These are phyloP conservation scores for Kwoniella shivajii DNA, from an alignment of 1,284 basidiomycete species.

Conservation along the genomic window DNA sequence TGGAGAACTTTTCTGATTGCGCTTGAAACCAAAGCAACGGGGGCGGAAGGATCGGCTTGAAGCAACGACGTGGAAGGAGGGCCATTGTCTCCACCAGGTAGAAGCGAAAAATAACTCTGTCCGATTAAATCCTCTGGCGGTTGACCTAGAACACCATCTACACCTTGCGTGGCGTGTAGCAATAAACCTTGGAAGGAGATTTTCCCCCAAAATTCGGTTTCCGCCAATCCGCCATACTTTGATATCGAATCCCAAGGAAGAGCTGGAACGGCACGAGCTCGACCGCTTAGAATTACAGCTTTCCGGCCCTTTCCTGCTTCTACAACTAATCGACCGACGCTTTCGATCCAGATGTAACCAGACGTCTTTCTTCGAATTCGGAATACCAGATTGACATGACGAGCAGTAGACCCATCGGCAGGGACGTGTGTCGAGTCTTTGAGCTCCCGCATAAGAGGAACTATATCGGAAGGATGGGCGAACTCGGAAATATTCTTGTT, in stretches of 20 bases:
- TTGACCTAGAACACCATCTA: conserved; percentile 38
- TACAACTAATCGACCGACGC: conserved; percentile 77
- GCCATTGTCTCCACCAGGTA: conserved; percentile 42
- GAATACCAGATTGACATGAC: conserved; percentile 73
- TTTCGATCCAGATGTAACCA: conserved; percentile 81
- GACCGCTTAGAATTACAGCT: conserved; percentile 78
- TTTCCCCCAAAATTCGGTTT: conserved; percentile 47
- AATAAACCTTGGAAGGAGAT: conserved; percentile 49
- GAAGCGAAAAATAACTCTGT: conserved; percentile 44
- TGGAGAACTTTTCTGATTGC: conserved; percentile 27
- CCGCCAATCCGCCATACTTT: conserved; percentile 58
- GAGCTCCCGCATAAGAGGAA: conserved; percentile 87
- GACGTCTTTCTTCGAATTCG: conserved; percentile 68
- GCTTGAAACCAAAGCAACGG: conserved; percentile 29
- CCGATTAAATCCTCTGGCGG: conserved; percentile 43
- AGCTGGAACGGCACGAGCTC: conserved; percentile 67
- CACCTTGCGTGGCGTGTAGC: conserved; percentile 39
- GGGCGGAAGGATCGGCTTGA: conserved; percentile 29
- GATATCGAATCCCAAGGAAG: conserved; percentile 65
- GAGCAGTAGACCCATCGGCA: conserved; percentile 38
- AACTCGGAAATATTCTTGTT: conserved; percentile 74
- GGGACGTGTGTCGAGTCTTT: conserved; percentile 68
- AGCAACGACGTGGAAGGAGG: conserved; percentile 21
- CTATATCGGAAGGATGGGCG: conserved; percentile 85
- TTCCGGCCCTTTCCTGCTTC: conserved; percentile 89